These are phyloP conservation scores for Scedosporium minutisporum DNA, from an alignment of 2,329 filamentous ascomycete species.

Conservation along the genomic window DNA sequence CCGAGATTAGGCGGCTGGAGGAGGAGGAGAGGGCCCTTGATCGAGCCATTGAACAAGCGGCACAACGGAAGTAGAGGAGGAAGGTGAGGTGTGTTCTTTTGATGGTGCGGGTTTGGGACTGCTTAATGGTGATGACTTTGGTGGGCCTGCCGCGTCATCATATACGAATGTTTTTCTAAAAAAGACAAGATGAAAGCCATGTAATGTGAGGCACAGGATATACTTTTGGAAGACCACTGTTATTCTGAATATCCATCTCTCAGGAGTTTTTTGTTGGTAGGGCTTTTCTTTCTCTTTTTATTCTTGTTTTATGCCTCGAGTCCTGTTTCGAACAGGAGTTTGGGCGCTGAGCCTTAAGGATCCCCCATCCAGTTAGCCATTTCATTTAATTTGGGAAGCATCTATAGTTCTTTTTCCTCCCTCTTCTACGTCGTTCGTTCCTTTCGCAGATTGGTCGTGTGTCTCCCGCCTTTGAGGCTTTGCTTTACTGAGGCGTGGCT, in stretches of 20 bases:
- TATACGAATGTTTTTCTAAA: background rate
- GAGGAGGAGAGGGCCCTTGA: constrained; percentile 50
- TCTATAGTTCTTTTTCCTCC: background rate
- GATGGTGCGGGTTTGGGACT: background rate
- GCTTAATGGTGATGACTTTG: background rate
- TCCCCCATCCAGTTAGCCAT: background rate
- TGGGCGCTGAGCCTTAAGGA: too few species aligned
- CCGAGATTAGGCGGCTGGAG: constrained; percentile 44
- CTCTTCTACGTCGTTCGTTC: too few species aligned
- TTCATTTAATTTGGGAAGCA: background rate
- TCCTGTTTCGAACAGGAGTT: background rate
- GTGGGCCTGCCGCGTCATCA: background rate
- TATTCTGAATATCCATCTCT: background rate
- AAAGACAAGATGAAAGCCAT: background rate
- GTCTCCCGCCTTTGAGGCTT: too few species aligned
- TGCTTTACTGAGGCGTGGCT: too few species aligned
- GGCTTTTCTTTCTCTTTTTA: background rate
- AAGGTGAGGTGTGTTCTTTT: background rate
- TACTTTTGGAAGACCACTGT: background rate
- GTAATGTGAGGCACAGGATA: background rate
- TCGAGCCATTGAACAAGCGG: constrained; percentile 42
- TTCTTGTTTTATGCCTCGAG: background rate
- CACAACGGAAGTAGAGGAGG: constrained; percentile 6
- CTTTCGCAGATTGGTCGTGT: too few species aligned
- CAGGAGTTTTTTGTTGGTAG: background rate